Evolutionary conservation across 306 rosid genomes (phyloP).

Genomic region (Pyrus pyrifolia): DNA sequence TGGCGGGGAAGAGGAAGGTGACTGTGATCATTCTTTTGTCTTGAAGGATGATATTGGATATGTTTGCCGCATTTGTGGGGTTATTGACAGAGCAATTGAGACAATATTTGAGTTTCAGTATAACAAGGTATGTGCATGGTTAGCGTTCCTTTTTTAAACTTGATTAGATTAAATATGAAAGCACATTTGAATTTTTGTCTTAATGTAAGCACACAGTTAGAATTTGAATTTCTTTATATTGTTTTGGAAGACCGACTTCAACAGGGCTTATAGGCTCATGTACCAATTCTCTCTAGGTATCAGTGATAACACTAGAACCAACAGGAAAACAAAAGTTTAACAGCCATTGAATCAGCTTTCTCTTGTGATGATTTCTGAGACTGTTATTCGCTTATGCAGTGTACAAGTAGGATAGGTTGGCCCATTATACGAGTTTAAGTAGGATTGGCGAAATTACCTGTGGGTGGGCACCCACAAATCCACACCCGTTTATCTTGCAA

Average conservation of each 20-base stretch:
- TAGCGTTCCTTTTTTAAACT: too few relatives aligned
- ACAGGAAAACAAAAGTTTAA: not conserved
- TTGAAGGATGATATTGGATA: constrained; percentile 88
- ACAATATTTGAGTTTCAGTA: constrained; percentile 85
- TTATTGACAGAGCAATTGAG: constrained; percentile 66
- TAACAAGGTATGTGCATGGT: constrained; percentile 31
- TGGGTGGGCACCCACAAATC: not conserved
- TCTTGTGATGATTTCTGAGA: not conserved
- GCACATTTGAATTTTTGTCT: too few relatives aligned
- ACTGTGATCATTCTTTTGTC: constrained; percentile 84
- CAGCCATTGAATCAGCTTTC: not conserved
- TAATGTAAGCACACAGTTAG: too few relatives aligned
- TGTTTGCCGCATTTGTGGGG: constrained; percentile 89
- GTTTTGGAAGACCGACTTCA: too few relatives aligned
- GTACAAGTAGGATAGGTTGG: not conserved
- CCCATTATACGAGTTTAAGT: not conserved
- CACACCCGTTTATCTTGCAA: not conserved
- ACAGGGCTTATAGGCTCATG: too few relatives aligned
- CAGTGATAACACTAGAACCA: not conserved
- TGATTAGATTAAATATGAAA: too few relatives aligned
- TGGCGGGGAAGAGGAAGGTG: constrained; percentile 42
- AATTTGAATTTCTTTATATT: too few relatives aligned
- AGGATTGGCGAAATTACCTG: not conserved
- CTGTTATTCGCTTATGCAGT: not conserved
- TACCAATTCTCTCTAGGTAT: too few relatives aligned